phyloP scores from a whole-genome alignment of 371 early-diverging fungal species.

The Fennellomyces sp. region DNA sequence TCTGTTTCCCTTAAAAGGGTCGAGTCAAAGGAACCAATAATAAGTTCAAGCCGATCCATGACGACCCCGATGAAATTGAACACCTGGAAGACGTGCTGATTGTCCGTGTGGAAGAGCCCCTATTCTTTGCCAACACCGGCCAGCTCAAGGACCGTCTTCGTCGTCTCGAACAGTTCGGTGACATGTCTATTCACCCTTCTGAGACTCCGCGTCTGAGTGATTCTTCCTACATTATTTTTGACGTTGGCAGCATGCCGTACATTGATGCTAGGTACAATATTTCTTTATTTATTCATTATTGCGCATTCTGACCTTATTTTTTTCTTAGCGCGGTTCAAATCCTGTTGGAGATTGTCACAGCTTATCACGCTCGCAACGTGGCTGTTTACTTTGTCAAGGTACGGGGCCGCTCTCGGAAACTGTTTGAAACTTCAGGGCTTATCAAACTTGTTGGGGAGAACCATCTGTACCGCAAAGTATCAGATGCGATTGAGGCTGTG shows the following conservation, averaged over 20 bases:
- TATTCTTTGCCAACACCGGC: conserved; percentile 94
- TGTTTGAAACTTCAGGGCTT: conserved; percentile 74
- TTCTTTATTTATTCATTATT: not conserved
- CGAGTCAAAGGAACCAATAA: conserved; percentile 48
- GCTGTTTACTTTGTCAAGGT: conserved; percentile 85
- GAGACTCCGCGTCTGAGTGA: conserved; percentile 73
- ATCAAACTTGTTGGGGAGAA: conserved; percentile 62
- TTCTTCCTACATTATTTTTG: conserved; percentile 80
- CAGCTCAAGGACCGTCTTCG: conserved; percentile 91
- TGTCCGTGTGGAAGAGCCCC: conserved; percentile 87
- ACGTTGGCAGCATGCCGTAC: conserved; percentile 82
- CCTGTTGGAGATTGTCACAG: conserved; percentile 81
- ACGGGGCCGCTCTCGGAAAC: conserved; percentile 60
- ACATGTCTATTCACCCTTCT: conserved; percentile 84
- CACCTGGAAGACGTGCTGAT: conserved; percentile 86
- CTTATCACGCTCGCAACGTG: conserved; percentile 76
- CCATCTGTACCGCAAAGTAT: conserved; percentile 66
- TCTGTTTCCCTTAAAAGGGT: conserved; percentile 26
- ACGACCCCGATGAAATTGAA: conserved; percentile 65
- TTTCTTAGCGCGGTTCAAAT: conserved; percentile 78
- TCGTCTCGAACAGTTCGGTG: conserved; percentile 90
- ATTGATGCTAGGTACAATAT: conserved; percentile 81
- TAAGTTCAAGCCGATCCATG: conserved; percentile 60
- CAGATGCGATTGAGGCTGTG: conserved; percentile 63
- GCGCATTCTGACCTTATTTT: not conserved